phyloP scores from a whole-genome alignment of 345 rosid species.

The Gossypium ekmanianum region DNA sequence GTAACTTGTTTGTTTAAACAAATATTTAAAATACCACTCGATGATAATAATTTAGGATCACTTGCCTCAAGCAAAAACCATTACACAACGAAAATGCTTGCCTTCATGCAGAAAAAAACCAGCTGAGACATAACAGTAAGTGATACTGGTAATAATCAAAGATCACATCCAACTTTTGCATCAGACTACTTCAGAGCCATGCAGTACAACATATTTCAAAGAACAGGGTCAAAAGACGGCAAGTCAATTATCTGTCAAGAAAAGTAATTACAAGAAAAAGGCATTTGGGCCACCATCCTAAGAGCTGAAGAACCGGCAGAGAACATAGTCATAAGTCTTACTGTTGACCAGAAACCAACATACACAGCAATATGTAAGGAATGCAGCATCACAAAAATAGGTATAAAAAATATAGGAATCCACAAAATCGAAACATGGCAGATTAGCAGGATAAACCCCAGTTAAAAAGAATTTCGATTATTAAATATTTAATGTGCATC shows the following conservation, averaged over 20 bases:
- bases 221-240: background rate
- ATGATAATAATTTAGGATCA: background rate
- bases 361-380: background rate
- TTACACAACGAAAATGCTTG: background rate
- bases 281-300: background rate
- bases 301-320: background rate
- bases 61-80: background rate
- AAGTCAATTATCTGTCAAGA: background rate
- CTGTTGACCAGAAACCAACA: conserved; percentile 5
- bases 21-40: background rate
- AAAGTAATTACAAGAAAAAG: background rate
- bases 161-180: background rate
- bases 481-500: conserved; percentile 51
- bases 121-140: background rate
- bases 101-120: conserved; percentile 1
- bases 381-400: conserved; percentile 1
- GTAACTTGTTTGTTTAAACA: background rate
- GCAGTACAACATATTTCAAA: background rate
- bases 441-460: conserved; percentile 28
- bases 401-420: background rate
- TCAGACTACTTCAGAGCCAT: background rate
- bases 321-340: background rate
- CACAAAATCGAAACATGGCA: conserved; percentile 9
- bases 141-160: background rate
- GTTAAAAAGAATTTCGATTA: conserved; percentile 36